phyloP scores from a whole-genome alignment of 1,284 basidiomycete genomes.

The Tilletia setariae region DNA sequence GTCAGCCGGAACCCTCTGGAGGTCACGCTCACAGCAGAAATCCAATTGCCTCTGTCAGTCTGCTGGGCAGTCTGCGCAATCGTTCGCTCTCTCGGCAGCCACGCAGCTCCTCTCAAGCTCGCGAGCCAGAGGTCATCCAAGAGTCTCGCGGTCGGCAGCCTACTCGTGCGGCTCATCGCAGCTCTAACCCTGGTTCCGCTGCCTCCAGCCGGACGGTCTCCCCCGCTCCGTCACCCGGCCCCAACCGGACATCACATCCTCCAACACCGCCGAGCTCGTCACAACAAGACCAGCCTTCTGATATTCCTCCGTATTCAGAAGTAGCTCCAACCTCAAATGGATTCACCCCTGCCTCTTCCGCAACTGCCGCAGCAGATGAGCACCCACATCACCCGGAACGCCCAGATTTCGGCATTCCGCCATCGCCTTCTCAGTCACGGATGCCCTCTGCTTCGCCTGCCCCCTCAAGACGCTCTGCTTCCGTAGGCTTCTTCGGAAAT shows the following conservation, averaged over 20 bases:
- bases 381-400: conserved; percentile 23
- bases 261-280: not conserved
- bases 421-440: not conserved
- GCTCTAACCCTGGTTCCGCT: not conserved
- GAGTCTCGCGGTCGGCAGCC: conserved; percentile 8
- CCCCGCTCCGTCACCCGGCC: not conserved
- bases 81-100: conserved; percentile 2
- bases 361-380: not conserved
- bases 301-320: not conserved
- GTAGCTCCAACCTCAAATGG: not conserved
- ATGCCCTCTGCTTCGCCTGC: not conserved
- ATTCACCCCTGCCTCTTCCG: not conserved
- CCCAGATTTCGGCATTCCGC: conserved; percentile 29
- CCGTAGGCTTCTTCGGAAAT: conserved; percentile 13
- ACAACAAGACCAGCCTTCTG: not conserved
- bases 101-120: not conserved
- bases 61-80: conserved; percentile 3
- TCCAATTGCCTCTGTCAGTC: not conserved
- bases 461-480: not conserved
- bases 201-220: conserved; percentile 2
- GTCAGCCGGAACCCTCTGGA: not conserved
- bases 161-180: conserved; percentile 5
- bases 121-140: not conserved
- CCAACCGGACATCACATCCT: not conserved
- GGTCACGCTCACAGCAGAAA: not conserved